A percentile compares a stretch with the other conserved stretches of the same genome.
Evolutionary conservation across 176 grass and related monocot genomes (phyloP).

Genomic region (Guadua angustifolia): DNA sequence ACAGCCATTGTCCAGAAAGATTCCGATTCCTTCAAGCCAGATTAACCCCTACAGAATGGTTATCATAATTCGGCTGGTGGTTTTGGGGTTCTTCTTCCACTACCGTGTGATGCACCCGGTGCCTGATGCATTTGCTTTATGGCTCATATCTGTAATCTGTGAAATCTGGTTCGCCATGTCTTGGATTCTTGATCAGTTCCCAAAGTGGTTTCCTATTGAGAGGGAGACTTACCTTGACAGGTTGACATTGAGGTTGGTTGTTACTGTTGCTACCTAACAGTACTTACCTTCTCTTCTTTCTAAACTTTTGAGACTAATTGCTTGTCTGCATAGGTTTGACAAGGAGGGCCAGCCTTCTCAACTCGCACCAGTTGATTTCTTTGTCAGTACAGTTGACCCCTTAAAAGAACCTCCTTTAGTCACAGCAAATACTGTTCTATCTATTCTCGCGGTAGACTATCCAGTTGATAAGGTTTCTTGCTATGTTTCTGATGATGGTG

Average conservation of each 20-base stretch:
- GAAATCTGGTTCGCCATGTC: conserved; percentile 97
- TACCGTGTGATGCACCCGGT: conserved; percentile 84
- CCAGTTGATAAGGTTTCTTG: conserved; percentile 87
- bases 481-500: conserved; percentile 98
- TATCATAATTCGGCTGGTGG: conserved; percentile 87
- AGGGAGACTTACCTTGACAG: conserved; percentile 94
- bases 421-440: conserved; percentile 94
- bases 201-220: conserved; percentile 93
- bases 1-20: conserved; percentile 83
- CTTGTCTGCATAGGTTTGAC: conserved; percentile 69
- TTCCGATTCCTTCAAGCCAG: conserved; percentile 77
- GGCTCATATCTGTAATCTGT: conserved; percentile 96
- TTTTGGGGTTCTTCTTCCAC: conserved; percentile 95
- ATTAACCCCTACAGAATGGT: conserved; percentile 95
- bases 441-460: conserved; percentile 86
- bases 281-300: conserved; percentile 21
- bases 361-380: conserved; percentile 77
- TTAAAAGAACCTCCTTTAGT: conserved; percentile 88
- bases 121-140: conserved; percentile 80
- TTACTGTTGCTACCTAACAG: conserved; percentile 35
- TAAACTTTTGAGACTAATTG: conserved; percentile 27
- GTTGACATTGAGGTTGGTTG: conserved; percentile 80
- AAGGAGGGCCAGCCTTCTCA: conserved; percentile 78
- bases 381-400: conserved; percentile 94
- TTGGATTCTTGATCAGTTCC: conserved; percentile 98